A percentile compares a stretch with the other conserved stretches of the same genome.
These are phyloP conservation scores for Wallemia mellicola DNA, from an alignment of 1,284 basidiomycete genomes.

Conservation along the genomic window DNA sequence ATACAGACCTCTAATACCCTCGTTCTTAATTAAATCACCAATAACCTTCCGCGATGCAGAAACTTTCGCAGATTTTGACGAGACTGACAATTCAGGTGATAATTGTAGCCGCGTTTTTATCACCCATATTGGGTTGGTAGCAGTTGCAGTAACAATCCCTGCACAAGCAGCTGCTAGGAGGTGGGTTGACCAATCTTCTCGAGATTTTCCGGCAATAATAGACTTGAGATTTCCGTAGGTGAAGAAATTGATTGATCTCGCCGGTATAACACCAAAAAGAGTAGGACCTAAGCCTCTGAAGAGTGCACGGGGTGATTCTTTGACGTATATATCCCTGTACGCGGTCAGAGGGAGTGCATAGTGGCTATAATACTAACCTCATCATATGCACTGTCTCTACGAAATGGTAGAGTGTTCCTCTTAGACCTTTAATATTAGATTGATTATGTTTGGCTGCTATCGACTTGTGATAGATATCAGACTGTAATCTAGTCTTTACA, in stretches of 20 bases:
- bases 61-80: constrained; percentile 17
- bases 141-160: constrained; percentile 52
- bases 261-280: constrained; percentile 77
- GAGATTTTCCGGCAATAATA: constrained; percentile 45
- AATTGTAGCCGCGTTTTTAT: constrained; percentile 87
- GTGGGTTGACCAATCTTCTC: constrained; percentile 61
- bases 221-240: constrained; percentile 93
- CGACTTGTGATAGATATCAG: constrained; percentile 20
- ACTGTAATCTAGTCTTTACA: constrained; percentile 89
- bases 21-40: constrained; percentile 36
- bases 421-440: constrained; percentile 12
- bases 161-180: constrained; percentile 59
- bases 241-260: constrained; percentile 79
- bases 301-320: constrained; percentile 64
- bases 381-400: constrained; percentile 79
- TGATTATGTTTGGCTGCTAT: constrained; percentile 3
- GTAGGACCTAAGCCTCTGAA: constrained; percentile 90
- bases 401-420: constrained; percentile 57
- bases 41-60: constrained; percentile 32
- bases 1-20: constrained; percentile 72
- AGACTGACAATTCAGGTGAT: constrained; percentile 4
- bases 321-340: constrained; percentile 50
- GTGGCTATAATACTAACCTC: constrained; percentile 23
- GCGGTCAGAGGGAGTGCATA: background rate
- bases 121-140: constrained; percentile 95